Percentiles rank a stretch among this genome's conserved stretches.
These are phyloP conservation scores for Penicillium sp. DNA, from an alignment of 2,329 filamentous ascomycete genomes.

Conservation along the genomic window DNA sequence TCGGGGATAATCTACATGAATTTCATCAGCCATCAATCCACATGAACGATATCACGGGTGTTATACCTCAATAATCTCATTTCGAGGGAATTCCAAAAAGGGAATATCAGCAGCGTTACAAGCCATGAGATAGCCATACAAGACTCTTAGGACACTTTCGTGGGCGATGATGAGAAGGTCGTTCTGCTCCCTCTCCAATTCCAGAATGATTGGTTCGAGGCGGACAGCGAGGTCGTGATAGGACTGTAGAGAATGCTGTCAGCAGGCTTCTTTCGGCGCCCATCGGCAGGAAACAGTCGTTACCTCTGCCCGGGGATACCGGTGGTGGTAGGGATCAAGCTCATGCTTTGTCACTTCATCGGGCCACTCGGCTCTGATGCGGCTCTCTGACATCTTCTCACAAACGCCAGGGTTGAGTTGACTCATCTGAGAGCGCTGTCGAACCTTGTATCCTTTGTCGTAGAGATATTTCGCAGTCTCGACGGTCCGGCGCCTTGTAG, in stretches of 20 bases:
- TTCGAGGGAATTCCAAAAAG: constrained; percentile 84
- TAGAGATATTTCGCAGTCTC: constrained; percentile 85
- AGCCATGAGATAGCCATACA: constrained; percentile 98
- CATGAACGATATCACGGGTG: neutral
- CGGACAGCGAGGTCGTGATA: constrained; percentile 98
- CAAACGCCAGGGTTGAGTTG: constrained; percentile 96
- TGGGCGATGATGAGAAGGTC: constrained; percentile 98
- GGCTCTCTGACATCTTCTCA: constrained; percentile 83
- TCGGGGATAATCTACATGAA: constrained; percentile 78
- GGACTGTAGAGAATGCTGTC: constrained; percentile 56
- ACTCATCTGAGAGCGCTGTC: constrained; percentile 93
- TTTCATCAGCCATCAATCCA: constrained; percentile 10
- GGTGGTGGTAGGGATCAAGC: constrained; percentile 91
- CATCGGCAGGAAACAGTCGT: constrained; percentile 13
- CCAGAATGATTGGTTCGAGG: constrained; percentile 94
- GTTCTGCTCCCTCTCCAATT: constrained; percentile 93
- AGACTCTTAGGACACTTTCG: constrained; percentile 92
- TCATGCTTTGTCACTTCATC: constrained; percentile 93
- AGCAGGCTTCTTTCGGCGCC: neutral
- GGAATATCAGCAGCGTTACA: constrained; percentile 95
- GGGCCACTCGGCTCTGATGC: constrained; percentile 77
- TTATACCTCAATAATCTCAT: constrained; percentile 87
- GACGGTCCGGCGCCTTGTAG: constrained; percentile 82
- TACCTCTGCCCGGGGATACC: constrained; percentile 92
- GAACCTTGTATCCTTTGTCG: constrained; percentile 75